phyloP scores from a whole-genome alignment of 352 stramenopile species.

The Thraustotheca clavata region DNA sequence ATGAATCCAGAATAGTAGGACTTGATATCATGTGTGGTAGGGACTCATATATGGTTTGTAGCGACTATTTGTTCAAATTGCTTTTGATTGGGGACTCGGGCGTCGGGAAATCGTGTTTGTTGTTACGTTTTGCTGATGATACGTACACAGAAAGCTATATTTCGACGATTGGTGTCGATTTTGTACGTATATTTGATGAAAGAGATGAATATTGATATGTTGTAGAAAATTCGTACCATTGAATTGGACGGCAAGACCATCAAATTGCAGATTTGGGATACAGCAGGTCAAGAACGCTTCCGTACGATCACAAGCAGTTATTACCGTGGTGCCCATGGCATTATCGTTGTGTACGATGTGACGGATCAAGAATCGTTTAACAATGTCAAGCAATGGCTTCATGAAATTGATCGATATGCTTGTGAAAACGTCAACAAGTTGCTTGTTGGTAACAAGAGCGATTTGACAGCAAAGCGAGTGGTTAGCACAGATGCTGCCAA shows the following conservation, averaged over 20 bases:
- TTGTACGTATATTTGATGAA: slow-evolving; percentile 73
- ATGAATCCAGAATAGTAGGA: slow-evolving; percentile 92
- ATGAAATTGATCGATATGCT: slow-evolving; percentile 98
- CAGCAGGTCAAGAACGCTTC: slow-evolving; percentile 99
- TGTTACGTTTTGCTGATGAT: slow-evolving; percentile 99
- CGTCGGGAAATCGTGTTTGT: slow-evolving; percentile 97
- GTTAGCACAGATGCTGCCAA: slow-evolving; percentile 96
- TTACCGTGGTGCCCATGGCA: slow-evolving; percentile 98
- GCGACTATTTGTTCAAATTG: slow-evolving; percentile 99
- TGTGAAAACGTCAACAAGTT: slow-evolving; percentile 99
- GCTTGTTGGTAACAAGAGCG: slow-evolving; percentile 99
- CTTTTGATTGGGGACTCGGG: slow-evolving; percentile 97
- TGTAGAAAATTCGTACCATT: slow-evolving; percentile 98
- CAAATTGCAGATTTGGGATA: slow-evolving; percentile 99
- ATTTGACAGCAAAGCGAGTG: slow-evolving; percentile 94
- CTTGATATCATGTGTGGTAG: neutral
- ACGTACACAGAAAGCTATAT: slow-evolving; percentile 99
- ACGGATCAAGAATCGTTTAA: slow-evolving; percentile 99
- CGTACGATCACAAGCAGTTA: slow-evolving; percentile 99
- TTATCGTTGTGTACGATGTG: slow-evolving; percentile 99
- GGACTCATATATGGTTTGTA: slow-evolving; percentile 26
- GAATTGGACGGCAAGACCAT: slow-evolving; percentile 99
- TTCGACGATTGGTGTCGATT: slow-evolving; percentile 99
- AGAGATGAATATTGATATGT: slow-evolving; percentile 6
- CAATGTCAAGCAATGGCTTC: slow-evolving; percentile 99